Evolutionary conservation across 1,284 basidiomycete genomes (phyloP).

Genomic region (Cryptococcus floricola): DNA sequence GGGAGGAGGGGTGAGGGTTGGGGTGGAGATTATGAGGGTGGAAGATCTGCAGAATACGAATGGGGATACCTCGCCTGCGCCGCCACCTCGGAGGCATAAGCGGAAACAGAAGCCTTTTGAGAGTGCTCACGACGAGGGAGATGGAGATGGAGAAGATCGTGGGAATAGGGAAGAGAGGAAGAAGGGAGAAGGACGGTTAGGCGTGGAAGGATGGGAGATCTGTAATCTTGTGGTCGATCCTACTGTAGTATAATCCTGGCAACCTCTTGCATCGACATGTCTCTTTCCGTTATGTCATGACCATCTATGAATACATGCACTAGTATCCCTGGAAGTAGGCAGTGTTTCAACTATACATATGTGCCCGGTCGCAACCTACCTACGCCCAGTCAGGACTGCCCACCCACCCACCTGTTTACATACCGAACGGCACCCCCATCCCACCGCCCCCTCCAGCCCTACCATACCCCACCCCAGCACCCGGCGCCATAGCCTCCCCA

Average conservation of each 20-base stretch:
- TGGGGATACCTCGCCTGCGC: too few relatives aligned
- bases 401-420: not conserved
- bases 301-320: too few relatives aligned
- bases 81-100: too few relatives aligned
- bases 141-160: not conserved
- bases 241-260: not conserved
- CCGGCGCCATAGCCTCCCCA: not conserved
- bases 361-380: too few relatives aligned
- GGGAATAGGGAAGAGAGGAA: not conserved
- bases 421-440: not conserved
- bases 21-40: not conserved
- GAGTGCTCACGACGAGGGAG: not conserved
- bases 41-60: not conserved
- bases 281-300: too few relatives aligned
- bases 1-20: conserved; percentile 6
- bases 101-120: not conserved
- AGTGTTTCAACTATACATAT: too few relatives aligned
- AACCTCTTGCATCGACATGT: too few relatives aligned
- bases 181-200: conserved; percentile 20
- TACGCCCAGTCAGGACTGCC: too few relatives aligned
- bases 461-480: not conserved
- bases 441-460: not conserved
- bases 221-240: conserved; percentile 25
- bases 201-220: conserved; percentile 25
- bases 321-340: too few relatives aligned